Conservation (phyloP, 176 grass and related monocot species). For the Cenchrus purpureus region DNA sequence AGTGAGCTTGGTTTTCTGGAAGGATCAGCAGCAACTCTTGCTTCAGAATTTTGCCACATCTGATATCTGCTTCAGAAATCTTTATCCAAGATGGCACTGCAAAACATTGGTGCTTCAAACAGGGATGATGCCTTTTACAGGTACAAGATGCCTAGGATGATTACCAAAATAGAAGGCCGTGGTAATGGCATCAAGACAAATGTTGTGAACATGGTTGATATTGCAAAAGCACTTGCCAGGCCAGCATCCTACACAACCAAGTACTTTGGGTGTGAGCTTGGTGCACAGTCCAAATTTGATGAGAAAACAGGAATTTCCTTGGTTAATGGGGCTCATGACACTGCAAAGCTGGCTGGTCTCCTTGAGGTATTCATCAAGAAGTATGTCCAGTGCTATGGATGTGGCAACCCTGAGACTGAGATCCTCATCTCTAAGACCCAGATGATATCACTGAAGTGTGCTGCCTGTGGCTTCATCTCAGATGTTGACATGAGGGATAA, state of each 20-base stretch:
- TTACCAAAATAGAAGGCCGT: slow-evolving; percentile 80
- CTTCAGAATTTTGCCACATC: slow-evolving; percentile 7
- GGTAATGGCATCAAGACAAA: slow-evolving; percentile 87
- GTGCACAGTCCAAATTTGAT: slow-evolving; percentile 79
- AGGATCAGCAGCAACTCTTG: slow-evolving; percentile 8
- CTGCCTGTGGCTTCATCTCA: slow-evolving; percentile 82
- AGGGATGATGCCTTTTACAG: slow-evolving; percentile 91
- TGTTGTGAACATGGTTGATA: slow-evolving; percentile 85
- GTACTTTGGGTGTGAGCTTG: slow-evolving; percentile 76
- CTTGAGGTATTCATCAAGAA: slow-evolving; percentile 93
- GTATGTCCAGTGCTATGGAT: slow-evolving; percentile 85
- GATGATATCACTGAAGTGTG: slow-evolving; percentile 79
- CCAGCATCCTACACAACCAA: slow-evolving; percentile 83
- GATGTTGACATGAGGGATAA: slow-evolving; percentile 92
- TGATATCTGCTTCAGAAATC: slow-evolving; percentile 37
- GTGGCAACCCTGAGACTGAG: slow-evolving; percentile 89
- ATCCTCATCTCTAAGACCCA: slow-evolving; percentile 70
- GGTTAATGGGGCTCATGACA: slow-evolving; percentile 85
- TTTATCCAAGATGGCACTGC: slow-evolving; percentile 65
- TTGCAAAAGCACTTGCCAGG: slow-evolving; percentile 71
- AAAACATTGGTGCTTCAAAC: slow-evolving; percentile 88
- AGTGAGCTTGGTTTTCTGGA: not conserved
- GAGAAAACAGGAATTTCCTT: slow-evolving; percentile 59
- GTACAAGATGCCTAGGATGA: slow-evolving; percentile 94
- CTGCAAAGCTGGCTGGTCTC: slow-evolving; percentile 76